Evolutionary conservation across 108 stramenopile species (phyloP).

Genomic region (Mayamaea pseudoterrestris): DNA sequence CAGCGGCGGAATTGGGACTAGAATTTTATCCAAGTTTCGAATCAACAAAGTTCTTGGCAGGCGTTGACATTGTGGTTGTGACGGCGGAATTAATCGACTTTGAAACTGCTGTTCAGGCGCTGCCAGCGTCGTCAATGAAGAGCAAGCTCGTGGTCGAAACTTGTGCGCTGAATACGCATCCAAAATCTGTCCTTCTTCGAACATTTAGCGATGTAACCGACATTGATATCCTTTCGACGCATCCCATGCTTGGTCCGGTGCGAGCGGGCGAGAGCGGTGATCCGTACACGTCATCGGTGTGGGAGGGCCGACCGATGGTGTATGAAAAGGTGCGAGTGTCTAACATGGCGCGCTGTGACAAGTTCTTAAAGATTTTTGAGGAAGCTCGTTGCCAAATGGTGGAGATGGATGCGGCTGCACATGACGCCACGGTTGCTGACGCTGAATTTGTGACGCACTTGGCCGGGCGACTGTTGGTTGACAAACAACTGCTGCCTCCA

Average conservation of each 20-base stretch:
- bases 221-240: conserved; percentile 82
- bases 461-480: conserved; percentile 80
- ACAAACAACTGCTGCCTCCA: conserved; percentile 66
- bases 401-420: conserved; percentile 82
- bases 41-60: conserved; percentile 41
- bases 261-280: conserved; percentile 1
- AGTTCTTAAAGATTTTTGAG: conserved; percentile 81
- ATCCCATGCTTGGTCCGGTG: conserved; percentile 87
- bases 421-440: conserved; percentile 85
- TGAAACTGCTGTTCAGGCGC: conserved; percentile 45
- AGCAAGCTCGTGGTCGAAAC: conserved; percentile 76
- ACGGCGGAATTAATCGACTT: conserved; percentile 70
- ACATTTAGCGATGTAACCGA: conserved; percentile 49
- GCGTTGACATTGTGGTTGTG: conserved; percentile 67
- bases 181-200: conserved; percentile 54
- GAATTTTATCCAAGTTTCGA: conserved; percentile 68
- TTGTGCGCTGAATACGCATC: conserved; percentile 52
- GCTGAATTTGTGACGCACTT: conserved; percentile 93
- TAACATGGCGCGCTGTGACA: conserved; percentile 65
- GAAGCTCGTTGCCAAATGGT: conserved; percentile 83
- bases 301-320: conserved; percentile 87
- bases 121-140: conserved; percentile 39
- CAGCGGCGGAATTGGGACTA: conserved; percentile 53
- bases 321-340: conserved; percentile 76
- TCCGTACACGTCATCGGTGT: conserved; percentile 18